phyloP scores from a whole-genome alignment of 2,329 filamentous ascomycete species.

The Aspergillus ustus region DNA sequence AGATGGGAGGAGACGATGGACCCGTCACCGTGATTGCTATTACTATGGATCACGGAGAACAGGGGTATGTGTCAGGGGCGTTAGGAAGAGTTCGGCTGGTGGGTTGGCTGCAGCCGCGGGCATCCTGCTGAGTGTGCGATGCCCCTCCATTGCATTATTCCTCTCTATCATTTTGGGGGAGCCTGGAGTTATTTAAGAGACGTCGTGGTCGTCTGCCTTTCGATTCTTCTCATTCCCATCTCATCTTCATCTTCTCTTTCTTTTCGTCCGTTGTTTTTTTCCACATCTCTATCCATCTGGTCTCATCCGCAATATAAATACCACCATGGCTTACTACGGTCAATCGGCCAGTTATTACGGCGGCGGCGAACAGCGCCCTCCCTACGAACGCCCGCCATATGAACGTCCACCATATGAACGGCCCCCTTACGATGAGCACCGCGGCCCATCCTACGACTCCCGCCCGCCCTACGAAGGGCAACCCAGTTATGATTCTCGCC shows the following conservation, averaged over 20 bases:
- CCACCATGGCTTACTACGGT: conserved; percentile 24
- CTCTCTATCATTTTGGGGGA: neutral
- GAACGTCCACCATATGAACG: conserved; percentile 19
- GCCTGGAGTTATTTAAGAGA: conserved; percentile 7
- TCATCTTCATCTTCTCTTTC: conserved; percentile 6
- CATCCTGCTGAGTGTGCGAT: neutral
- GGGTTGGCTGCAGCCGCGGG: neutral
- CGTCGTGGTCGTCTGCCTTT: conserved; percentile 2
- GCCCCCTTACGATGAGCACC: conserved; percentile 18
- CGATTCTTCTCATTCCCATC: neutral
- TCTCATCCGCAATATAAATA: neutral
- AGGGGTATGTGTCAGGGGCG: neutral
- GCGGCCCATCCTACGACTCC: conserved; percentile 13
- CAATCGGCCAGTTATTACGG: conserved; percentile 19
- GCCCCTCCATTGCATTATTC: neutral
- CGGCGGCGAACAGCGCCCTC: conserved; percentile 4
- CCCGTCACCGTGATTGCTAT: neutral
- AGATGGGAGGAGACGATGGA: neutral
- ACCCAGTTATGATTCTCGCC: neutral
- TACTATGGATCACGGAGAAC: neutral
- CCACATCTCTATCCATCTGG: neutral
- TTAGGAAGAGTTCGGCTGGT: neutral
- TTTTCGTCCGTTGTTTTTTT: neutral
- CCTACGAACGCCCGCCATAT: conserved; percentile 13
- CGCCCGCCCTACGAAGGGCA: conserved; percentile 18